Conservation (phyloP, 1,139 yeast species). For the Yamadazyma mexicana region DNA sequence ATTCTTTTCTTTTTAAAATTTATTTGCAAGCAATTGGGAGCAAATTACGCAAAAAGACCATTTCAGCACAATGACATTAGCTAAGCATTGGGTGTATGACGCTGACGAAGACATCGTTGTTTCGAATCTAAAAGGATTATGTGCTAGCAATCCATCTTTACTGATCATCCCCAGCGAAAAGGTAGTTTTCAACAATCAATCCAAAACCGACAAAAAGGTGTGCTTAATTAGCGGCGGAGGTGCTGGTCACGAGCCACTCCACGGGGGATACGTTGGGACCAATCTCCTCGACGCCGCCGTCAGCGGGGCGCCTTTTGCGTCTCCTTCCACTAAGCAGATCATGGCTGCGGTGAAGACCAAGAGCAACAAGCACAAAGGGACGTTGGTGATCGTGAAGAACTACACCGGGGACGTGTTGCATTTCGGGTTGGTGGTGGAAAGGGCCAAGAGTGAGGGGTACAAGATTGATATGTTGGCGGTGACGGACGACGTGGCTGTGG, state of each 20-base stretch:
- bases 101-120: slow-evolving; percentile 58
- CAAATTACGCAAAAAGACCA: too few relatives aligned
- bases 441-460: slow-evolving; percentile 76
- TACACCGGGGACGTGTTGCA: slow-evolving; percentile 94
- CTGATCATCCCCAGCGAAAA: slow-evolving; percentile 65
- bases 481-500: slow-evolving; percentile 93
- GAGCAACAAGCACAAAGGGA: slow-evolving; percentile 54
- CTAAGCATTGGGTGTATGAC: slow-evolving; percentile 55
- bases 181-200: slow-evolving; percentile 53
- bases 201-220: slow-evolving; percentile 50
- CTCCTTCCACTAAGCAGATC: slow-evolving; percentile 91
- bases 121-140: slow-evolving; percentile 66
- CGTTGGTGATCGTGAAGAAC: slow-evolving; percentile 78
- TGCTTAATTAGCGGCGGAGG: slow-evolving; percentile 90
- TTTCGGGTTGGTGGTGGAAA: slow-evolving; percentile 87
- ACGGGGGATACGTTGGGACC: slow-evolving; percentile 85
- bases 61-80: slow-evolving; percentile 8
- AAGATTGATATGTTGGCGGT: slow-evolving; percentile 71
- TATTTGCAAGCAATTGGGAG: too few relatives aligned
- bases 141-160: slow-evolving; percentile 65
- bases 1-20: too few relatives aligned
- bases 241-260: slow-evolving; percentile 93
- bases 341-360: slow-evolving; percentile 68
- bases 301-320: slow-evolving; percentile 85
- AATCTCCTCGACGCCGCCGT: slow-evolving; percentile 86